Evolutionary conservation across 176 grass and related monocot species (phyloP).

Genomic region (Ensete glaucum): DNA sequence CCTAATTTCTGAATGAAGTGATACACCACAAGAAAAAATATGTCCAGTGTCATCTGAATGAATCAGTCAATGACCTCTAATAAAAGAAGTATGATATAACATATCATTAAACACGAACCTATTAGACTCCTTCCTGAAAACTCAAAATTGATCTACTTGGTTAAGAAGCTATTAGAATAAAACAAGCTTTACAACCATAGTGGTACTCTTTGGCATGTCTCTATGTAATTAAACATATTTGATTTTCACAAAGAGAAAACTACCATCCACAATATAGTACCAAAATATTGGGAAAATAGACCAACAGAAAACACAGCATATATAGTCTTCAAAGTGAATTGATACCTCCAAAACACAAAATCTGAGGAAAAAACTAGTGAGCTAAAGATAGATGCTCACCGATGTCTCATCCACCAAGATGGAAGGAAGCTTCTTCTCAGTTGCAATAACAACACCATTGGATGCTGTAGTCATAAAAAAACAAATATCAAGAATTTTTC

Average conservation of each 20-base stretch:
- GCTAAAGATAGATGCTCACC: conserved; percentile 25
- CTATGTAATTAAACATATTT: background rate
- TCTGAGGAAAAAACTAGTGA: background rate
- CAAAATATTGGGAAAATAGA: background rate
- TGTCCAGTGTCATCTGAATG: too few relatives aligned
- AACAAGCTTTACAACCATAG: background rate
- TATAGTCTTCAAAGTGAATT: background rate
- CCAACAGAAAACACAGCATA: background rate
- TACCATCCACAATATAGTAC: background rate
- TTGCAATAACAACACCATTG: conserved; percentile 43
- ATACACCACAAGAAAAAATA: too few relatives aligned
- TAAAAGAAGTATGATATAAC: too few relatives aligned
- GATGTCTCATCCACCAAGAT: conserved; percentile 81
- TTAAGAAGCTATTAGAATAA: background rate
- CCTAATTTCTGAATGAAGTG: too few relatives aligned
- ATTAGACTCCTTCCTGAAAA: too few relatives aligned
- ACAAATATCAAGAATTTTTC: background rate
- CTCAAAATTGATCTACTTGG: background rate
- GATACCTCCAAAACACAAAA: background rate
- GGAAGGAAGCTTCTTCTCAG: conserved; percentile 56
- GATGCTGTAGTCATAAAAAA: conserved; percentile 37
- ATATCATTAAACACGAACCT: too few relatives aligned
- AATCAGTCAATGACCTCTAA: too few relatives aligned
- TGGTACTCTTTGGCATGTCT: background rate
- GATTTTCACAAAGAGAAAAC: background rate